Base-by-base conservation (phyloP, 192 early-diverging fungal species). In the Coemansia sp. region DNA sequence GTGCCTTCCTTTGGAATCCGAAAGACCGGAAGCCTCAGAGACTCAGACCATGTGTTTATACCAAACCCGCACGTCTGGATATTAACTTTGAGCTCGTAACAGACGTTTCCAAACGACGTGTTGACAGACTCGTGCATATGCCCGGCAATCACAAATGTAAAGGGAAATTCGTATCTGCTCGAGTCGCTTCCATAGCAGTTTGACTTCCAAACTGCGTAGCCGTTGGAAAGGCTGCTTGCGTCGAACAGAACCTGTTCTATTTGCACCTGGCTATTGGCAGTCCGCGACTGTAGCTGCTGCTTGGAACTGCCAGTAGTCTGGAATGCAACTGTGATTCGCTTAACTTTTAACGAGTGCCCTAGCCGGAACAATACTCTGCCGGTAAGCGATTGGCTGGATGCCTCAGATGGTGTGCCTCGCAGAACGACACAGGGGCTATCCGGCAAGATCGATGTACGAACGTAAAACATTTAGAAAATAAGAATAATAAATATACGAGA, bases 31-130 rank as follows among this genome's bases (percentile, higher is more conserved):
- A 79, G 53, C n/a, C 53, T 63, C 21, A 70, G 35, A 9, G 76
- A 66, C 35, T 70, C 58, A 1, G 67, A 58, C 76, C 76, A 79
- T 2, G 56, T 67, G 41, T 79, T 79, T 21, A 79, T 73, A 2
- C 76, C 76, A 27, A 79, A 79, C 1, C 76, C 76, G 35, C 71
- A 63, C 0, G 67, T 63, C 27, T 62, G 67, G 3, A 79, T 63
- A 22, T 64, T 60, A 7, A 70, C 76, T 32, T 56, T 66, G 57
- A 79, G 63, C 48, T 73, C 76, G 27, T 79, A 73, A 38, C 55
- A 49, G 12, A 79, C 65, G 38, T 48, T 48, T 11, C 76, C 76
- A 49, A 69, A 69, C 22, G 49, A 49, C 7, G 76, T 79, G 39
- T 47, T 48, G n/a, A 66, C 64, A 0, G 70, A 69, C 43, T 72